A percentile compares a stretch with the other conserved stretches of the same genome.
phyloP scores from a whole-genome alignment of 768 basidiomycete genomes.

The Terana coerulea region DNA sequence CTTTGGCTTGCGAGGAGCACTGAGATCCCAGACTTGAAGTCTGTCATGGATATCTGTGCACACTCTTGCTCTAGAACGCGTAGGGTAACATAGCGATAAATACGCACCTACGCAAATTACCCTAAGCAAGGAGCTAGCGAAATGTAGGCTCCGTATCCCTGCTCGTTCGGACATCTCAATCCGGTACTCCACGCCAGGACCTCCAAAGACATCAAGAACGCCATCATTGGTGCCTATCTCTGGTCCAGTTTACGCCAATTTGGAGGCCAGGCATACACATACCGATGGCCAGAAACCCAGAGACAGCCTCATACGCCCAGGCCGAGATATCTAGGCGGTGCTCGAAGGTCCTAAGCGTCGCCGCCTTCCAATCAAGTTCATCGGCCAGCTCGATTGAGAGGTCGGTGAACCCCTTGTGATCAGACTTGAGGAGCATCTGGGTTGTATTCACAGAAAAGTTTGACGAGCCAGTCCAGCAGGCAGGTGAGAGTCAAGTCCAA shows the following conservation, averaged over 20 bases:
- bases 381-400: slow-evolving; percentile 58
- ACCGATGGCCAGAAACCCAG: slow-evolving; percentile 62
- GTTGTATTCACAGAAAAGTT: background rate
- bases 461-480: too few species aligned
- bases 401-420: slow-evolving; percentile 36
- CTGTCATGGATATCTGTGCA: slow-evolving; percentile 45
- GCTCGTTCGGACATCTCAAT: slow-evolving; percentile 42
- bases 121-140: slow-evolving; percentile 50
- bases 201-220: slow-evolving; percentile 60
- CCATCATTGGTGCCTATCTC: slow-evolving; percentile 61
- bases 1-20: slow-evolving; percentile 48
- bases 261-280: slow-evolving; percentile 18
- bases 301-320: slow-evolving; percentile 56
- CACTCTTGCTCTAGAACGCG: background rate
- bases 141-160: slow-evolving; percentile 50
- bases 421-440: slow-evolving; percentile 9
- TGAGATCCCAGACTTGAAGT: slow-evolving; percentile 61
- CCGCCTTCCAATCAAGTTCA: slow-evolving; percentile 53
- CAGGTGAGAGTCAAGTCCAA: background rate
- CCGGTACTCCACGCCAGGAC: slow-evolving; percentile 55
- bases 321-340: slow-evolving; percentile 49
- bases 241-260: slow-evolving; percentile 1
- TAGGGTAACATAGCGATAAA: background rate
- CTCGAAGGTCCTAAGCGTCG: slow-evolving; percentile 43
- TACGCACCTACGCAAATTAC: slow-evolving; percentile 60